Percentiles rank a stretch among this genome's conserved stretches.
Evolutionary conservation across 805 yeast genomes (phyloP).

Genomic region (Spathaspora arborariae): DNA sequence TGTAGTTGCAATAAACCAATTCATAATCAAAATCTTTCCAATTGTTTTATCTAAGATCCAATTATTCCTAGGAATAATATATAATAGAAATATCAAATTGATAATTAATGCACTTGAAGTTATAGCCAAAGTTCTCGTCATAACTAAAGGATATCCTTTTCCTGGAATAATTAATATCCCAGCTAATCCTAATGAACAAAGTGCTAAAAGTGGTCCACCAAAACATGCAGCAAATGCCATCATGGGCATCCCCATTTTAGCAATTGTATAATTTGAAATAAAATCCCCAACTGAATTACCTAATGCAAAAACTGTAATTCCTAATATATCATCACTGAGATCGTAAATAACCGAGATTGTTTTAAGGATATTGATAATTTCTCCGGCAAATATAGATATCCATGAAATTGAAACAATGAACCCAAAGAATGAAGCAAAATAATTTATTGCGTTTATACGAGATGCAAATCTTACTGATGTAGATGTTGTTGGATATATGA

Average conservation of each 20-base stretch:
- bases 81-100: slow-evolving; percentile 18
- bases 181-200: slow-evolving; percentile 78
- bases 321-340: slow-evolving; percentile 75
- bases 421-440: slow-evolving; percentile 46
- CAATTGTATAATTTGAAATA: slow-evolving; percentile 76
- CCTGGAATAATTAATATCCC: slow-evolving; percentile 38
- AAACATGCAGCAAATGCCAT: slow-evolving; percentile 96
- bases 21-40: slow-evolving; percentile 26
- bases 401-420: slow-evolving; percentile 64
- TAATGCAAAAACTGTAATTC: slow-evolving; percentile 83
- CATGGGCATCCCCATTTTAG: slow-evolving; percentile 74
- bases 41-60: slow-evolving; percentile 34
- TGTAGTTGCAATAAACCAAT: slow-evolving; percentile 27
- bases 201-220: slow-evolving; percentile 83
- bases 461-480: background rate
- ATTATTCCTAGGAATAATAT: slow-evolving; percentile 17
- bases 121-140: slow-evolving; percentile 18
- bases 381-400: slow-evolving; percentile 67
- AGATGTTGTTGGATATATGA: slow-evolving; percentile 3
- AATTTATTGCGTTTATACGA: slow-evolving; percentile 13
- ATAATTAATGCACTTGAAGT: slow-evolving; percentile 18
- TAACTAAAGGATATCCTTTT: slow-evolving; percentile 13
- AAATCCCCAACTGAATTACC: slow-evolving; percentile 93
- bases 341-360: slow-evolving; percentile 55
- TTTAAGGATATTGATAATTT: slow-evolving; percentile 62